A percentile compares a stretch with the other conserved stretches of the same genome.
Conservation (phyloP, 2,329 filamentous ascomycete genomes). For the Fusarium chaquense region DNA sequence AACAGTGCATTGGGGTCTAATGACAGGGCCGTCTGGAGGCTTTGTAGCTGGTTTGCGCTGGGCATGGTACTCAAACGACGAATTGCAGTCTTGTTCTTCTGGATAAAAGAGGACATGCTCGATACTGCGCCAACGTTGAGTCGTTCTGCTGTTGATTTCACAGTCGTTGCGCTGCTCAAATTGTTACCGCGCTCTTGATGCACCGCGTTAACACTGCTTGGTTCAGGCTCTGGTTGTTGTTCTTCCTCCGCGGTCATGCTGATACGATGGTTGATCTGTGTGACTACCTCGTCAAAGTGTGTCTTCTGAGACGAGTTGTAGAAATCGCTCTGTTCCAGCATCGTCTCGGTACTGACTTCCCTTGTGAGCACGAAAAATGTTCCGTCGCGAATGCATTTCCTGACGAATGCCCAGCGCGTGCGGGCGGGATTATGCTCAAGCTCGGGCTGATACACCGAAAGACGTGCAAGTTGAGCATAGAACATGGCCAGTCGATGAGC, state of each 20-base stretch:
- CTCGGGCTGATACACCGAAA: slow-evolving; percentile 63
- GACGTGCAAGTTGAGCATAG: slow-evolving; percentile 62
- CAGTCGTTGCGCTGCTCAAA: not conserved
- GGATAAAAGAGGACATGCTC: slow-evolving; percentile 35
- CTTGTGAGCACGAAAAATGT: slow-evolving; percentile 64
- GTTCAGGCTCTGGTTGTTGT: not conserved
- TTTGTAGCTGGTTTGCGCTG: slow-evolving; percentile 6
- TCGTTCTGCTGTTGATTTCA: slow-evolving; percentile 18
- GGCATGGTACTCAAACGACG: slow-evolving; percentile 34
- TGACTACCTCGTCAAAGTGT: slow-evolving; percentile 37
- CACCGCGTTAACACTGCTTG: slow-evolving; percentile 22
- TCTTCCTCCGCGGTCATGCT: not conserved
- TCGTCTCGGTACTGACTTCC: slow-evolving; percentile 37
- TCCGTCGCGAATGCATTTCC: slow-evolving; percentile 61
- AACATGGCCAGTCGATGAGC: slow-evolving; percentile 64
- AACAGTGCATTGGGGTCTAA: not conserved
- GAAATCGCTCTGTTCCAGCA: not conserved
- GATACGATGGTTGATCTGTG: slow-evolving; percentile 34
- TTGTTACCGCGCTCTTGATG: slow-evolving; percentile 26
- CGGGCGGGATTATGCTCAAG: slow-evolving; percentile 66
- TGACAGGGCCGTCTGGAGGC: not conserved
- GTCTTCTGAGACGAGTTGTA: slow-evolving; percentile 24
- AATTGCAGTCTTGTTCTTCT: slow-evolving; percentile 36
- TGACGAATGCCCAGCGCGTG: slow-evolving; percentile 64
- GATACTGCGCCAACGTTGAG: slow-evolving; percentile 19